Conservation (phyloP, 2,329 filamentous ascomycete species). For the Aureobasidium sp. region DNA sequence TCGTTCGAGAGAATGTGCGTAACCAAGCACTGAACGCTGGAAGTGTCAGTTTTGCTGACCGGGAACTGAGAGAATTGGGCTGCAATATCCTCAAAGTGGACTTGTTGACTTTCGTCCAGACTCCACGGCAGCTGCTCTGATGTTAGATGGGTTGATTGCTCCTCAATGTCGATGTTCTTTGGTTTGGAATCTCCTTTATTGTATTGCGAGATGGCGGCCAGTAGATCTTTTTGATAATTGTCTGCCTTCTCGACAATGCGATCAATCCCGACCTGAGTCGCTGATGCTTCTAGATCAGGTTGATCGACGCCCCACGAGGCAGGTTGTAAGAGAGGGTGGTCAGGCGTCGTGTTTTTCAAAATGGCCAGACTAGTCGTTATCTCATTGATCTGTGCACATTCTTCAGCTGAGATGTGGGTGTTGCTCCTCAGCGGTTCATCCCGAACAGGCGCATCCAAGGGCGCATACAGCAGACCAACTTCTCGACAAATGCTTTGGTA, state of each 20-base stretch:
- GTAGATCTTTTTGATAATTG: slow-evolving; percentile 17
- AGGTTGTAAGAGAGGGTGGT: slow-evolving; percentile 10
- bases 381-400: slow-evolving; percentile 7
- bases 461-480: slow-evolving; percentile 55
- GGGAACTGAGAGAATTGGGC: background rate
- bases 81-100: slow-evolving; percentile 20
- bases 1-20: background rate
- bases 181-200: background rate
- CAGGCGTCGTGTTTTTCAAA: background rate
- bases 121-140: slow-evolving; percentile 34
- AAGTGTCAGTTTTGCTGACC: background rate
- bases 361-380: slow-evolving; percentile 1
- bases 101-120: slow-evolving; percentile 54
- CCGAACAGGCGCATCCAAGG: slow-evolving; percentile 46
- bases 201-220: slow-evolving; percentile 8
- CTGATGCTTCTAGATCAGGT: background rate
- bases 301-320: slow-evolving; percentile 1
- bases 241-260: slow-evolving; percentile 12
- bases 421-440: slow-evolving; percentile 36
- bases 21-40: background rate
- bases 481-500: slow-evolving; percentile 62
- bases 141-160: background rate
- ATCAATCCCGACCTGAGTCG: background rate
- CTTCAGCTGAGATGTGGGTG: background rate
- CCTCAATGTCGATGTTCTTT: background rate